These are phyloP conservation scores for Pugionium cornutum DNA, from an alignment of 345 rosid genomes.

Conservation along the genomic window DNA sequence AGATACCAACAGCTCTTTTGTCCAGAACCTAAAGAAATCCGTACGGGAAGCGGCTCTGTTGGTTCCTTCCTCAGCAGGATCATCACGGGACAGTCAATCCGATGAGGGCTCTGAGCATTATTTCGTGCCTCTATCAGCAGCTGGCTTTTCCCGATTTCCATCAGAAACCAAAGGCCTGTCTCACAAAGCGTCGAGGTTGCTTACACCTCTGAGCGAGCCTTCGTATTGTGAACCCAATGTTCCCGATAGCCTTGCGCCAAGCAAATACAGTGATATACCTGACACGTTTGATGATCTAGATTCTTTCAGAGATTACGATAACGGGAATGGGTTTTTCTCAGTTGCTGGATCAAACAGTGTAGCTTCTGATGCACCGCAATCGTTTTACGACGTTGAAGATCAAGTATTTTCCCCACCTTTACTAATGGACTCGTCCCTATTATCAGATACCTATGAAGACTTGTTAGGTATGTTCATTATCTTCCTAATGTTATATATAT, in stretches of 20 bases:
- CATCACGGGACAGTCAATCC: conserved; percentile 65
- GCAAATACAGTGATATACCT: conserved; percentile 61
- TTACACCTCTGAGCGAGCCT: conserved; percentile 54
- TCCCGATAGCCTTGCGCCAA: conserved; percentile 47
- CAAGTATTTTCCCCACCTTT: conserved; percentile 93
- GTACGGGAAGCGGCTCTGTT: conserved; percentile 92
- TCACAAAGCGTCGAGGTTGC: conserved; percentile 56
- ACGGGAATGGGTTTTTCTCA: conserved; percentile 71
- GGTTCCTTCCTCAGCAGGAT: conserved; percentile 65
- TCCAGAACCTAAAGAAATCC: conserved; percentile 82
- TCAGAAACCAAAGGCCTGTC: conserved; percentile 54
- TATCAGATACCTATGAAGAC: conserved; percentile 83
- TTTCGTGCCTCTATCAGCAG: conserved; percentile 30
- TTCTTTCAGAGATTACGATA: conserved; percentile 64
- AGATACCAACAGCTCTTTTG: conserved; percentile 65
- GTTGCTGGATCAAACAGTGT: conserved; percentile 59
- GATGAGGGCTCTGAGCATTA: conserved; percentile 70
- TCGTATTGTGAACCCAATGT: conserved; percentile 48
- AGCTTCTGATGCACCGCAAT: conserved; percentile 54
- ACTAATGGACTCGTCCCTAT: conserved; percentile 69
- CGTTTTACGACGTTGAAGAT: conserved; percentile 68
- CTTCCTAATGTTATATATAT: background rate
- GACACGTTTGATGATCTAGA: conserved; percentile 63
- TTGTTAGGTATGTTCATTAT: conserved; percentile 67
- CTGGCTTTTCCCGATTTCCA: conserved; percentile 56